A percentile compares a stretch with the other conserved stretches of the same genome.
Evolutionary conservation across 2,329 filamentous ascomycete genomes (phyloP).

Genomic region (Calonectria fujianensis): DNA sequence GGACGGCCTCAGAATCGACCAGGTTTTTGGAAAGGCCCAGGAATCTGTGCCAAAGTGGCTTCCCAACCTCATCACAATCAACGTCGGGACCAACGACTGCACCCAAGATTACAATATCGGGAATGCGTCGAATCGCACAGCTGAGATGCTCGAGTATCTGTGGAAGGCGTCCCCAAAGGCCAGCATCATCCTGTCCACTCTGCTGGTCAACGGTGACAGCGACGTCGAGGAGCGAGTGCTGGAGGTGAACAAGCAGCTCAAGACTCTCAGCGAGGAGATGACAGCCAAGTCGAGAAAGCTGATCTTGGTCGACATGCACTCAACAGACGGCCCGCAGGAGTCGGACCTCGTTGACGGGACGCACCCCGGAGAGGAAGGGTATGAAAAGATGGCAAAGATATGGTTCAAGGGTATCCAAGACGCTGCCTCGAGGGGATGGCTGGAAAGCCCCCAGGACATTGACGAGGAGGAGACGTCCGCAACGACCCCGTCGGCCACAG

Average conservation of each 20-base stretch:
- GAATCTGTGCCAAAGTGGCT: slow-evolving; percentile 55
- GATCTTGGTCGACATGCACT: slow-evolving; percentile 65
- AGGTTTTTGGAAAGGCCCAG: slow-evolving; percentile 61
- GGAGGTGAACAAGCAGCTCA: slow-evolving; percentile 60
- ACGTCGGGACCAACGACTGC: slow-evolving; percentile 67
- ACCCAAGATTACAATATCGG: slow-evolving; percentile 57
- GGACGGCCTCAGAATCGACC: slow-evolving; percentile 63
- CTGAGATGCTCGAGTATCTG: slow-evolving; percentile 60
- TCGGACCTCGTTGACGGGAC: slow-evolving; percentile 62
- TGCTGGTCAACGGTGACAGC: slow-evolving; percentile 58
- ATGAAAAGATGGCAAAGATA: slow-evolving; percentile 63
- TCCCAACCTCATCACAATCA: slow-evolving; percentile 65
- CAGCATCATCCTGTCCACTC: slow-evolving; percentile 63
- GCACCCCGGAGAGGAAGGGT: slow-evolving; percentile 63
- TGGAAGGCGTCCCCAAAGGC: slow-evolving; percentile 57
- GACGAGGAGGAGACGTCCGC: slow-evolving; percentile 9
- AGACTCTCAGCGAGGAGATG: slow-evolving; percentile 54
- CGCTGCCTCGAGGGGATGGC: slow-evolving; percentile 34
- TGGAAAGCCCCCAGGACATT: slow-evolving; percentile 33
- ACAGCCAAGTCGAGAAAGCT: slow-evolving; percentile 56
- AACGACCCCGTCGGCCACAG: slow-evolving; percentile 8
- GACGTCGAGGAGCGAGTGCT: slow-evolving; percentile 55
- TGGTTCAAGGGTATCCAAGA: slow-evolving; percentile 37
- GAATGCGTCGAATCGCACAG: slow-evolving; percentile 58
- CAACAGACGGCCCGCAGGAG: slow-evolving; percentile 53